Evolutionary conservation across 306 rosid genomes (phyloP).

Genomic region (Canavalia gladiata): DNA sequence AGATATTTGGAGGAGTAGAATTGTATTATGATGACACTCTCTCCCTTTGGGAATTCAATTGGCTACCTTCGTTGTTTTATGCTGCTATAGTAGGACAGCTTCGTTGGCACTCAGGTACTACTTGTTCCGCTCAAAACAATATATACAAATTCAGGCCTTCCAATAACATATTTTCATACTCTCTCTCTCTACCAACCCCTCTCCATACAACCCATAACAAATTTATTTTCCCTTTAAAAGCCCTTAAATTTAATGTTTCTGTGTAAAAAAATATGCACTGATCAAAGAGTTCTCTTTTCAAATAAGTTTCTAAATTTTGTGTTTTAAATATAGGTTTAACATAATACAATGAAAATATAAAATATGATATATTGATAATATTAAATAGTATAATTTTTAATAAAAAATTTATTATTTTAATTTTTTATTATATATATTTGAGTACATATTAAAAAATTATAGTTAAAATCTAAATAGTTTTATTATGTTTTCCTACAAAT

Average conservation of each 20-base stretch:
- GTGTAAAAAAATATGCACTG: neutral
- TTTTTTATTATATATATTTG: no score
- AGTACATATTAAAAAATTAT: no score
- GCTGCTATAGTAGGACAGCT: slow-evolving; percentile 45
- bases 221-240: neutral
- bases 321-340: no score
- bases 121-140: slow-evolving; percentile 55
- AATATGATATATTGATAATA: no score
- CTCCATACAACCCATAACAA: neutral
- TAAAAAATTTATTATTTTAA: no score
- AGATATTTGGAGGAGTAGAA: slow-evolving; percentile 43
- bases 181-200: neutral
- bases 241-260: neutral
- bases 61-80: slow-evolving; percentile 54
- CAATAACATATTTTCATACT: slow-evolving; percentile 38
- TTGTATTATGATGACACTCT: slow-evolving; percentile 48
- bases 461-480: no score
- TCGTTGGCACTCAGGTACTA: slow-evolving; percentile 53
- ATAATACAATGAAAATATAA: no score
- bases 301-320: neutral
- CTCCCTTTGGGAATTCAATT: slow-evolving; percentile 60
- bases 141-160: slow-evolving; percentile 47
- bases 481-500: no score
- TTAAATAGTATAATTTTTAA: no score
- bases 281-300: neutral